Percentiles rank a stretch among this genome's conserved stretches.
Evolutionary conservation across 2,329 filamentous ascomycete genomes (phyloP).

Genomic region (Hirsutella rhossiliensis): DNA sequence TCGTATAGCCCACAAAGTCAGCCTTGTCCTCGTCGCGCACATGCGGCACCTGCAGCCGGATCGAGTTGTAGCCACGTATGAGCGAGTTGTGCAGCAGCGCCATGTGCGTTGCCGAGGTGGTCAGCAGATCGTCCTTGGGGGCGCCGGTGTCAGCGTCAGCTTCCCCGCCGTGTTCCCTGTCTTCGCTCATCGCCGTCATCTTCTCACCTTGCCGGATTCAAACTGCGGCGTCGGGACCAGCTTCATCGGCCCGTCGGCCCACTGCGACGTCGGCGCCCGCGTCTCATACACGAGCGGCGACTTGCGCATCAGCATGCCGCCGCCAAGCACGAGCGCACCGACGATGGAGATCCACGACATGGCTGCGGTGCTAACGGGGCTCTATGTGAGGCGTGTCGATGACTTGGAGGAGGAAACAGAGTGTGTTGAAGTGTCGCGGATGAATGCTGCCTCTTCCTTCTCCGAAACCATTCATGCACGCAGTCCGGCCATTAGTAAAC

Average conservation of each 20-base stretch:
- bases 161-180: no score
- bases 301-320: conserved; percentile 18
- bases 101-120: conserved; percentile 48
- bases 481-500: not conserved
- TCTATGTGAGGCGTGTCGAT: not conserved
- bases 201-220: conserved; percentile 35
- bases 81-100: conserved; percentile 49
- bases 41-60: conserved; percentile 46
- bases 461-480: no score
- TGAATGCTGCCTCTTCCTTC: no score
- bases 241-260: conserved; percentile 44
- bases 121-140: conserved; percentile 44
- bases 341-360: conserved; percentile 11
- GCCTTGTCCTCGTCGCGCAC: conserved; percentile 37
- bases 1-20: conserved; percentile 45
- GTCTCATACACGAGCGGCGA: conserved; percentile 22
- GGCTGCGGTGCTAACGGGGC: not conserved
- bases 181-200: no score
- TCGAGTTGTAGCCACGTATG: conserved; percentile 51
- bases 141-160: not conserved
- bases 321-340: conserved; percentile 16
- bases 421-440: no score
- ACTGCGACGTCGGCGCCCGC: conserved; percentile 18
- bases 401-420: no score
- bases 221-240: conserved; percentile 42